A percentile compares a stretch with the other conserved stretches of the same genome.
Conservation (phyloP, 371 early-diverging fungal genomes). For the Entomophthora muscae region DNA sequence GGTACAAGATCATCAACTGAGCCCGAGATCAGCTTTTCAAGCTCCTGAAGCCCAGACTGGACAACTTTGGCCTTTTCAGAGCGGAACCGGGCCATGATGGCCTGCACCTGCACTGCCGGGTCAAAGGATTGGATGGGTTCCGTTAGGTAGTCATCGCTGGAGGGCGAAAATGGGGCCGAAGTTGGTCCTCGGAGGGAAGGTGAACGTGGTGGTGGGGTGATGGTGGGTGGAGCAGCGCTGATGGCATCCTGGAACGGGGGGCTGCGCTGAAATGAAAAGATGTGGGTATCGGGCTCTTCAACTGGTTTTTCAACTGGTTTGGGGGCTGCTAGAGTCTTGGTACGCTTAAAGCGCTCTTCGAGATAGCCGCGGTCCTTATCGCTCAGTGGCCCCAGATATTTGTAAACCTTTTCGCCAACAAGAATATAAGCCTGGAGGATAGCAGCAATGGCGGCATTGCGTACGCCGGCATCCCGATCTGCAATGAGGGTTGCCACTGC, state of each 20-base stretch:
- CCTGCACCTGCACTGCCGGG: neutral
- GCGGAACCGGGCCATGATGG: neutral
- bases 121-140: too few species aligned
- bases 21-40: neutral
- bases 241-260: neutral
- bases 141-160: neutral
- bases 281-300: neutral
- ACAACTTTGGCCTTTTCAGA: neutral
- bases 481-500: slow-evolving; percentile 51
- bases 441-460: slow-evolving; percentile 52
- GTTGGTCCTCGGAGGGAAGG: neutral
- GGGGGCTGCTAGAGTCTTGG: slow-evolving; percentile 4
- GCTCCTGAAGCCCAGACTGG: neutral
- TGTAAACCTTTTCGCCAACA: slow-evolving; percentile 52
- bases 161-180: neutral
- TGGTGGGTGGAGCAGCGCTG: neutral
- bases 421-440: slow-evolving; percentile 53
- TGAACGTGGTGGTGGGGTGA: too few species aligned
- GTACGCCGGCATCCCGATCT: slow-evolving; percentile 64
- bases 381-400: slow-evolving; percentile 43
- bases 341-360: slow-evolving; percentile 9
- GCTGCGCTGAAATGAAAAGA: slow-evolving; percentile 8
- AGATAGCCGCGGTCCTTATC: slow-evolving; percentile 58
- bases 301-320: neutral
- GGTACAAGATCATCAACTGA: neutral